A percentile compares a stretch with the other conserved stretches of the same genome.
Conservation (phyloP, 495 filamentous ascomycete species). For the Penicilliopsis zonata region DNA sequence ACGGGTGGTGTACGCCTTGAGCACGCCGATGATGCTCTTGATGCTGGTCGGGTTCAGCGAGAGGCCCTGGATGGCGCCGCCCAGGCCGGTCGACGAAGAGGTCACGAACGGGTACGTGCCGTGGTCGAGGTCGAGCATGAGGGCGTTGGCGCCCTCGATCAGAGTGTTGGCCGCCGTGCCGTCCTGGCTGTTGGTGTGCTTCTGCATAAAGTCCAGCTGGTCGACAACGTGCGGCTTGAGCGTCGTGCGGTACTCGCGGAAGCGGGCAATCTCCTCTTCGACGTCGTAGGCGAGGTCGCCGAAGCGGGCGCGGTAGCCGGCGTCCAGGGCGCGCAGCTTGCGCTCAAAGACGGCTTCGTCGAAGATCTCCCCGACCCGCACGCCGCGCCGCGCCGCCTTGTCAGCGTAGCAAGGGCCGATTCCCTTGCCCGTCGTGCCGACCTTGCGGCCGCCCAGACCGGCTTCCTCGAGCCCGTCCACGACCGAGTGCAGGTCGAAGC, state of each 20-base stretch:
- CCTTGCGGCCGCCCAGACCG: constrained; percentile 53
- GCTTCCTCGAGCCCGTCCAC: constrained; percentile 76
- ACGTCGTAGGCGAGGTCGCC: constrained; percentile 67
- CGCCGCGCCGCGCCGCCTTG: constrained; percentile 64
- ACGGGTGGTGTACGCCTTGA: constrained; percentile 71
- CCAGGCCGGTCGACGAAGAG: constrained; percentile 61
- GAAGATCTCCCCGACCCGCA: constrained; percentile 67
- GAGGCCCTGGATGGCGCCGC: constrained; percentile 67
- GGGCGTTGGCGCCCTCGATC: constrained; percentile 82
- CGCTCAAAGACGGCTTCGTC: constrained; percentile 60
- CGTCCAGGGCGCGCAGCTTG: constrained; percentile 54
- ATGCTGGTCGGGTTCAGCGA: constrained; percentile 31
- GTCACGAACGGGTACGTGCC: constrained; percentile 84
- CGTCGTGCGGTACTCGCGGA: constrained; percentile 53
- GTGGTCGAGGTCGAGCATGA: constrained; percentile 67
- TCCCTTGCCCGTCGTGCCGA: constrained; percentile 48
- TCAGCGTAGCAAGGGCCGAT: constrained; percentile 77
- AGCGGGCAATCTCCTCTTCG: constrained; percentile 65
- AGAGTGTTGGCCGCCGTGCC: constrained; percentile 60
- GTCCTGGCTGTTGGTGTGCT: constrained; percentile 41
- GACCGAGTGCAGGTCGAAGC: constrained; percentile 70
- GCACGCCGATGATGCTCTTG: constrained; percentile 65
- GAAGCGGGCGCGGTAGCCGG: constrained; percentile 58
- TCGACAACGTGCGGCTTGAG: constrained; percentile 64
- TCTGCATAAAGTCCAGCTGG: constrained; percentile 33